These are phyloP conservation scores for Arachnomyces sp. DNA, from an alignment of 2,329 filamentous ascomycete genomes.

Conservation along the genomic window DNA sequence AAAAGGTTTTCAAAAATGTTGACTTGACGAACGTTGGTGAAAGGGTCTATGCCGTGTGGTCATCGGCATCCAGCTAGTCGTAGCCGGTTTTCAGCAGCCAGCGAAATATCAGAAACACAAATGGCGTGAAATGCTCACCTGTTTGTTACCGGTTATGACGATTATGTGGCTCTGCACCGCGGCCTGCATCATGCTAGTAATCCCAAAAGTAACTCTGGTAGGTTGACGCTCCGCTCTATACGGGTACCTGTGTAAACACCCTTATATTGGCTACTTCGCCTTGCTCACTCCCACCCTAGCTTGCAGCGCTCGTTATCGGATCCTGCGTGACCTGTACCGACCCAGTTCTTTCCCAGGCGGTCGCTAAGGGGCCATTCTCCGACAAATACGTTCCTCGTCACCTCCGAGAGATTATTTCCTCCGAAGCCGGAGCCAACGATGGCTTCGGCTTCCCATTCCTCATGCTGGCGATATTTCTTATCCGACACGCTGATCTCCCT, in stretches of 20 bases:
- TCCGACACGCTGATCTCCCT: conserved; percentile 44
- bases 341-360: conserved; percentile 54
- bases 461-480: conserved; percentile 50
- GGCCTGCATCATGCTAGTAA: conserved; percentile 47
- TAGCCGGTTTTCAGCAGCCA: conserved; percentile 56
- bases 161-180: conserved; percentile 56
- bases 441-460: conserved; percentile 57
- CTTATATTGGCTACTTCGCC: too few relatives aligned
- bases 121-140: conserved; percentile 49
- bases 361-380: conserved; percentile 56
- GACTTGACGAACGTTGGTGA: too few relatives aligned
- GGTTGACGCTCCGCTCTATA: neutral
- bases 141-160: conserved; percentile 54
- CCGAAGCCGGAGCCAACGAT: conserved; percentile 56
- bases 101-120: conserved; percentile 44
- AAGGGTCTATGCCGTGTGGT: conserved; percentile 43
- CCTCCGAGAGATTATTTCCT: conserved; percentile 55
- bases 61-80: conserved; percentile 57
- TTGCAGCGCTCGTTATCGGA: conserved; percentile 51
- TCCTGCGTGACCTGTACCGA: conserved; percentile 57
- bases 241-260: neutral
- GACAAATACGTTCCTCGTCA: conserved; percentile 54
- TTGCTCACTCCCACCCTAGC: too few relatives aligned
- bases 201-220: conserved; percentile 48
- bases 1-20: too few relatives aligned